Conservation (phyloP, 768 basidiomycete species). For the Pleurotus citrinopileatus region DNA sequence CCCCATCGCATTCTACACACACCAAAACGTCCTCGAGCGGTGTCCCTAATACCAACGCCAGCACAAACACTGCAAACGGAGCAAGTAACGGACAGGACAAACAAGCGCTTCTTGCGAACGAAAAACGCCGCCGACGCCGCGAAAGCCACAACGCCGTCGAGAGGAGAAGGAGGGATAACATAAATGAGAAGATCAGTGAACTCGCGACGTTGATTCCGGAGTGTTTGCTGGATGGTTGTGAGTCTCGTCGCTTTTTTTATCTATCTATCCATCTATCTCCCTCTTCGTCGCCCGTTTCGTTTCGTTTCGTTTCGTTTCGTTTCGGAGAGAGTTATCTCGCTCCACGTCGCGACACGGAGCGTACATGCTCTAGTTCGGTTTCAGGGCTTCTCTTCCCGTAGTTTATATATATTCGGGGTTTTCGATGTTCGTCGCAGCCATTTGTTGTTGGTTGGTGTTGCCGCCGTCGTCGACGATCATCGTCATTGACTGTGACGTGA, state of each 20-base stretch:
- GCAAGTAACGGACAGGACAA: conserved; percentile 30
- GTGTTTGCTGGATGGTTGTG: conserved; percentile 66
- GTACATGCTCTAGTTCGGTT: too few relatives aligned
- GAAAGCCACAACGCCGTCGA: conserved; percentile 95
- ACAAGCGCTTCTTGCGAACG: conserved; percentile 63
- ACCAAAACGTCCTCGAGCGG: conserved; percentile 2
- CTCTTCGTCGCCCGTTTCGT: too few relatives aligned
- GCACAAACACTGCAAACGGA: not conserved
- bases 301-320: too few relatives aligned
- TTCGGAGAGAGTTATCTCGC: too few relatives aligned
- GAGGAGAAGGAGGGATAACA: conserved; percentile 82
- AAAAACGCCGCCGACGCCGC: conserved; percentile 77
- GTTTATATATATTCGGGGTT: too few relatives aligned
- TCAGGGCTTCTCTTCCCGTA: too few relatives aligned
- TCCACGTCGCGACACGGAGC: too few relatives aligned
- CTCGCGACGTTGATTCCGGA: conserved; percentile 88
- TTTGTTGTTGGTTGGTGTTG: too few relatives aligned
- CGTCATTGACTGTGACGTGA: too few relatives aligned
- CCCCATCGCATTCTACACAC: not conserved
- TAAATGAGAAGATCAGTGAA: conserved; percentile 93
- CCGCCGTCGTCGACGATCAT: too few relatives aligned
- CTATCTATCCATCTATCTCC: too few relatives aligned
- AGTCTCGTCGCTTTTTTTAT: conserved; percentile 12
- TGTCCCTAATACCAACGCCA: conserved; percentile 5
- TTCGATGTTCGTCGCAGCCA: too few relatives aligned